phyloP scores from a whole-genome alignment of 140 eudicot species.

The Bidens hawaiensis region DNA sequence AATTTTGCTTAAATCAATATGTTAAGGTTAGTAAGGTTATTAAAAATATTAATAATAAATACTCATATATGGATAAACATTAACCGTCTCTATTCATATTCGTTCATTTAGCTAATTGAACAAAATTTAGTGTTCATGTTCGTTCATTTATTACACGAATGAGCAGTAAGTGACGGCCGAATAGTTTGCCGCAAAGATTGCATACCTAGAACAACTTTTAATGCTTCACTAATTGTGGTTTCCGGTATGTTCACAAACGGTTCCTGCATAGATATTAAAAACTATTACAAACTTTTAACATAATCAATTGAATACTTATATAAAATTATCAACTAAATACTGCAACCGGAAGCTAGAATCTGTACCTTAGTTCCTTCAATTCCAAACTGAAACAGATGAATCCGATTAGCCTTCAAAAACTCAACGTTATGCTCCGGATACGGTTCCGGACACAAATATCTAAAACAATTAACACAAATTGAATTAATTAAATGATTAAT shows the following conservation, averaged over 20 bases:
- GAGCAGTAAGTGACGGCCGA: too few species aligned
- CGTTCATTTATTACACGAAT: too few species aligned
- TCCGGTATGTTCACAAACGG: slow-evolving; percentile 90
- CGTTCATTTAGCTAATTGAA: too few species aligned
- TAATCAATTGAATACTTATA: too few species aligned
- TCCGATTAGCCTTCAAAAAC: slow-evolving; percentile 56
- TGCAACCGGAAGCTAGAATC: not conserved
- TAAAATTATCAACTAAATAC: too few species aligned
- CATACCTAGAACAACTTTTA: slow-evolving; percentile 68
- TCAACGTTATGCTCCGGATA: slow-evolving; percentile 73
- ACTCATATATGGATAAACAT: too few species aligned
- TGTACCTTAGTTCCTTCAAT: slow-evolving; percentile 80
- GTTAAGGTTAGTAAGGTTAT: too few species aligned
- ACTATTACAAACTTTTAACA: too few species aligned
- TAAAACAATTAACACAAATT: slow-evolving; percentile 1
- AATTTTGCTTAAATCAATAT: slow-evolving; percentile 5
- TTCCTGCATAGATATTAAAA: slow-evolving; percentile 41
- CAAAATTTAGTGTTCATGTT: too few species aligned
- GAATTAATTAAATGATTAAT: not conserved
- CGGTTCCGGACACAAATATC: slow-evolving; percentile 89
- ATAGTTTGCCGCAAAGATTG: slow-evolving; percentile 6
- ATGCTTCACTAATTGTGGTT: slow-evolving; percentile 74
- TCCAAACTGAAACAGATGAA: slow-evolving; percentile 78
- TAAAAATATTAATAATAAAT: too few species aligned
- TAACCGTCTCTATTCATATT: too few species aligned